phyloP scores from a whole-genome alignment of 257 asterid species.

The Nicotiana noctiflora region DNA sequence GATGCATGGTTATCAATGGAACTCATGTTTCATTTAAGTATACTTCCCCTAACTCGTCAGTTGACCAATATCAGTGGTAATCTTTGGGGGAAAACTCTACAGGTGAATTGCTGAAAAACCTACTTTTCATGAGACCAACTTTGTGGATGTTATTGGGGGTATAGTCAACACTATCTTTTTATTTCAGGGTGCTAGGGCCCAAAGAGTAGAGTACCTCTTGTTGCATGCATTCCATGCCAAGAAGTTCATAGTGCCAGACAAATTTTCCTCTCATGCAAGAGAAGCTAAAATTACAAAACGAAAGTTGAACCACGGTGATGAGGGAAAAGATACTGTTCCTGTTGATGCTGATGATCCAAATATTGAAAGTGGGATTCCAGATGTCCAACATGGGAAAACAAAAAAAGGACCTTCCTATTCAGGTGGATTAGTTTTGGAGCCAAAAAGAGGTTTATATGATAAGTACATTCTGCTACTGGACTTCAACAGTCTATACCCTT shows the following conservation, averaged over 20 bases:
- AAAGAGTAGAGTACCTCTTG: slow-evolving; percentile 91
- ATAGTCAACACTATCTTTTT: background rate
- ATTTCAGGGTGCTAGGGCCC: slow-evolving; percentile 97
- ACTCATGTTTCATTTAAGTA: slow-evolving; percentile 94
- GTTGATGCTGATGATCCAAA: slow-evolving; percentile 36
- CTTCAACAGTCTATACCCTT: slow-evolving; percentile 99
- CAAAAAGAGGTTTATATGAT: slow-evolving; percentile 91
- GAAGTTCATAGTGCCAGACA: slow-evolving; percentile 93
- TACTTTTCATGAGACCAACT: slow-evolving; percentile 12
- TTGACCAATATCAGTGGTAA: slow-evolving; percentile 93
- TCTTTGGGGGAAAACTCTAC: slow-evolving; percentile 95
- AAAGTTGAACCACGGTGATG: slow-evolving; percentile 39
- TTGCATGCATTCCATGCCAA: slow-evolving; percentile 88
- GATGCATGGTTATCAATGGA: slow-evolving; percentile 98
- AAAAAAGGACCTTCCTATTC: slow-evolving; percentile 88
- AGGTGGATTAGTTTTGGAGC: slow-evolving; percentile 98
- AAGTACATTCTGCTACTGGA: slow-evolving; percentile 87
- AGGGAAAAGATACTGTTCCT: slow-evolving; percentile 43
- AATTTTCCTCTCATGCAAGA: slow-evolving; percentile 49
- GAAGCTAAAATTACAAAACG: slow-evolving; percentile 57
- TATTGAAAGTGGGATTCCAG: slow-evolving; percentile 44
- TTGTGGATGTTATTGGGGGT: background rate
- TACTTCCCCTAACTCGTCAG: slow-evolving; percentile 94
- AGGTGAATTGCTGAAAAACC: slow-evolving; percentile 38
- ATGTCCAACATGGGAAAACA: slow-evolving; percentile 40